Evolutionary conservation across 177 flowering plant genomes (phyloP), one percentile per base, ranked within the genome.

Genomic region (Vitis hybrid): DNA sequence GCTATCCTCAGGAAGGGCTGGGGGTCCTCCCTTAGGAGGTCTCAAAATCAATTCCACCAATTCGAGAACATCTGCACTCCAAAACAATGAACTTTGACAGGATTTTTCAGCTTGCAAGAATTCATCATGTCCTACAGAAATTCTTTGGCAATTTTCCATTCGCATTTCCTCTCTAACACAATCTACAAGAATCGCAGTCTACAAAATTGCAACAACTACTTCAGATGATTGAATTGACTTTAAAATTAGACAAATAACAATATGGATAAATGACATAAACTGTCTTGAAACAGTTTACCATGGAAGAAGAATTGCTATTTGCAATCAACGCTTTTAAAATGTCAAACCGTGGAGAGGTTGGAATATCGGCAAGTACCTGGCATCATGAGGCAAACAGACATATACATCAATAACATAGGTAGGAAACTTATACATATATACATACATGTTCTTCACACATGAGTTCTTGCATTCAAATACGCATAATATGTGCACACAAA

Each of bases 21-120:
- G 98, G 73, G 91, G 96, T 50, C 96, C 94, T 66, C 96, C 94
- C 68, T 72, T 70, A 17, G 89, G 83, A 52, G 99, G 98, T 79
- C 82, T 84, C 80, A 94, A 80, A 69, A 94, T 80, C 57, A 80
- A 66, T 78, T 85, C 97, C 70, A 94, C 87, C 76, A 93, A 77
- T 56, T 91, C 92, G 56, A 94, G 93, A 49, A 82, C 80, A 73
- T 39, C 59, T 50, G 79, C 13, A 73, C 70, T 81, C 90, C 91
- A 89, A 82, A 84, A 81, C 9, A 77, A 62, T 17, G 72, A 50
- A 58, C 70, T 48, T 63, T 62, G 62, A 61, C 51, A 19, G 15
- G 56, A 68, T 65, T 71, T 65, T 54, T 64, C 73, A 68, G 21
- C 70, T 54, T 65, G 54, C n/a, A 19, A 34, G 19, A 18, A 34